Evolutionary conservation across 768 basidiomycete genomes (phyloP), one percentile per base, ranked within the genome.

Genomic region (Podaxis carcinomalis): DNA sequence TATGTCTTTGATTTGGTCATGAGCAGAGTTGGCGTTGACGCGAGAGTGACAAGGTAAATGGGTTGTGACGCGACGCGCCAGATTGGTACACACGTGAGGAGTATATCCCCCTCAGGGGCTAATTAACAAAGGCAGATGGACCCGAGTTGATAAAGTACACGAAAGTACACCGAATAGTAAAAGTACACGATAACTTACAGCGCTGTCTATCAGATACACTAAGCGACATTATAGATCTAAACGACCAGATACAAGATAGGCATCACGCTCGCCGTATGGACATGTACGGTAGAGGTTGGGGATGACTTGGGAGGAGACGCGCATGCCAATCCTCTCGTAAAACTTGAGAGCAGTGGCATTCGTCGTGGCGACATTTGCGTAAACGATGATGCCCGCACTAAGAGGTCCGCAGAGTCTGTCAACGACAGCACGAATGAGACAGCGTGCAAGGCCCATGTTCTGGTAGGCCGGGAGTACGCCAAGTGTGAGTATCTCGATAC

Each of bases 401-500:
- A 67, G 61, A 57, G 71, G 67, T 59, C 69, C 66, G 35, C 69
- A 67, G 64, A 78, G 64, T 51, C 68, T 67, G 36, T 71, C 57
- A 51, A 73, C 56, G 0, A 75, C 69, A 32, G 71, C 51, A 7
- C 25, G 42, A 47, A 82, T 67, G 60, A 84, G 77, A 19, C 70
- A 75, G 36, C 74, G 75, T 9, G 78, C 81, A 39, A 83, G 68
- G 39, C 80, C 79, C 37, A 67, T 66, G 11, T 79, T 70, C 62
- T 75, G 81, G 67, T 74, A 78, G 2, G 72, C 63, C 3, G 82
- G 81, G 46, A 77, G 73, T 14, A 84, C 80, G 36, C 83, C 82
- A 2, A 84, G 78, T 1, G 82, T 82, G 35, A 83, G 79, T 62
- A 84, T 78, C 66, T 82, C 78, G 21, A 84, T 68, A 62, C 72